Evolutionary conservation across 257 asterid species (phyloP).

Genomic region (Voacanga thouarsii): DNA sequence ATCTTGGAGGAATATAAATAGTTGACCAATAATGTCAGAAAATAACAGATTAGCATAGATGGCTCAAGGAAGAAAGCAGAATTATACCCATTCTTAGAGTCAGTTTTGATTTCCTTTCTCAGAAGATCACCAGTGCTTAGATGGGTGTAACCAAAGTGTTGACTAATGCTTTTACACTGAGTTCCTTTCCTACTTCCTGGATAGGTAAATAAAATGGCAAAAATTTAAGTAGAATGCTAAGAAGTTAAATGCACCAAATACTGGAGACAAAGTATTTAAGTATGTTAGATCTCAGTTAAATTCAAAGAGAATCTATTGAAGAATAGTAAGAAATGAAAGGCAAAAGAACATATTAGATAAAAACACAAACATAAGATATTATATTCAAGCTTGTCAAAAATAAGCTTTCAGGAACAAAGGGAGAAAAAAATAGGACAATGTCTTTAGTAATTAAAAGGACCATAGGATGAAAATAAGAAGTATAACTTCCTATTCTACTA

Average conservation of each 20-base stretch:
- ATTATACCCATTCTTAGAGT: conserved; percentile 34
- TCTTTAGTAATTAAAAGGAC: too few relatives aligned
- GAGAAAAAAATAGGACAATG: background rate
- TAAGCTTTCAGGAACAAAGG: too few relatives aligned
- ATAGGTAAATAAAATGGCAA: conserved; percentile 14
- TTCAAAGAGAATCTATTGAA: too few relatives aligned
- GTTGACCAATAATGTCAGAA: background rate
- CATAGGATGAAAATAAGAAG: background rate
- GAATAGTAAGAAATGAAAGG: too few relatives aligned
- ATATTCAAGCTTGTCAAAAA: too few relatives aligned
- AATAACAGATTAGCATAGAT: too few relatives aligned
- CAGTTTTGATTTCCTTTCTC: conserved; percentile 66
- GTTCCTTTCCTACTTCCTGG: conserved; percentile 99
- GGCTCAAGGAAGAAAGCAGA: background rate
- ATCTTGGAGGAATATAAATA: too few relatives aligned
- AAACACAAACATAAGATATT: background rate
- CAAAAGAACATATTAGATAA: too few relatives aligned
- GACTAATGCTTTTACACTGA: conserved; percentile 71
- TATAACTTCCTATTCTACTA: background rate
- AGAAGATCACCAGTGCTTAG: conserved; percentile 97
- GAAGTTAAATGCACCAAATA: too few relatives aligned
- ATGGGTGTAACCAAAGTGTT: conserved; percentile 76
- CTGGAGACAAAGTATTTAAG: too few relatives aligned
- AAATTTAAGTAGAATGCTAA: background rate
- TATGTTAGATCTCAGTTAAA: too few relatives aligned